phyloP scores from a whole-genome alignment of 306 rosid species.

The Sindora glabra region DNA sequence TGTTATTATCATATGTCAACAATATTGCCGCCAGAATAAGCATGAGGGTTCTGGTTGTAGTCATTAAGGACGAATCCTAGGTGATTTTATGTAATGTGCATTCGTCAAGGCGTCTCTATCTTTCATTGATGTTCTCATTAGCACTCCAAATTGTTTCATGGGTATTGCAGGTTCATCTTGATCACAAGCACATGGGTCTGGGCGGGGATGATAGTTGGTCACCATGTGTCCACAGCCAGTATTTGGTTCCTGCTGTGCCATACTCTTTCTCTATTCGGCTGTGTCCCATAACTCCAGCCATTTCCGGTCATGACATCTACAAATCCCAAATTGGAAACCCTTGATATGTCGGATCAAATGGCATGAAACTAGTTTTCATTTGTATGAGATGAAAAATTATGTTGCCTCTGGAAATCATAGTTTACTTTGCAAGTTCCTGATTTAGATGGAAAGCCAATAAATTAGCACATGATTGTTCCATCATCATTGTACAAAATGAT shows the following conservation, averaged over 20 bases:
- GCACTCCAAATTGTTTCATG: constrained; percentile 9
- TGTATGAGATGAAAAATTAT: no score
- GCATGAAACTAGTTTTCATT: no score
- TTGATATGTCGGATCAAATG: constrained; percentile 8
- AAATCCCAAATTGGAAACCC: constrained; percentile 50
- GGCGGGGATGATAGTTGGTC: constrained; percentile 99
- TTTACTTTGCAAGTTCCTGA: no score
- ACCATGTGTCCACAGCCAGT: constrained; percentile 60
- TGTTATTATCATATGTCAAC: no score
- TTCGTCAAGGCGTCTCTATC: no score
- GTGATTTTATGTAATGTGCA: no score
- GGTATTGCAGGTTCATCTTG: constrained; percentile 70
- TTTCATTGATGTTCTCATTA: no score
- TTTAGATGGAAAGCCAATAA: background rate
- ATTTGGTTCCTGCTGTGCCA: constrained; percentile 50
- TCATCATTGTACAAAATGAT: no score
- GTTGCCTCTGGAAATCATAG: no score
- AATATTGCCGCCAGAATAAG: no score
- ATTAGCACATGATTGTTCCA: background rate
- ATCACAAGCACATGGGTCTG: constrained; percentile 92
- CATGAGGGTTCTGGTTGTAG: no score
- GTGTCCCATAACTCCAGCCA: constrained; percentile 43
- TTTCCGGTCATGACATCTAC: constrained; percentile 56
- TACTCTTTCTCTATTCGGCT: constrained; percentile 64
- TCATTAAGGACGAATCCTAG: no score